Evolutionary conservation across 768 basidiomycete genomes (phyloP), one percentile per base, ranked within the genome.

Genomic region (Termitomyces sp.): DNA sequence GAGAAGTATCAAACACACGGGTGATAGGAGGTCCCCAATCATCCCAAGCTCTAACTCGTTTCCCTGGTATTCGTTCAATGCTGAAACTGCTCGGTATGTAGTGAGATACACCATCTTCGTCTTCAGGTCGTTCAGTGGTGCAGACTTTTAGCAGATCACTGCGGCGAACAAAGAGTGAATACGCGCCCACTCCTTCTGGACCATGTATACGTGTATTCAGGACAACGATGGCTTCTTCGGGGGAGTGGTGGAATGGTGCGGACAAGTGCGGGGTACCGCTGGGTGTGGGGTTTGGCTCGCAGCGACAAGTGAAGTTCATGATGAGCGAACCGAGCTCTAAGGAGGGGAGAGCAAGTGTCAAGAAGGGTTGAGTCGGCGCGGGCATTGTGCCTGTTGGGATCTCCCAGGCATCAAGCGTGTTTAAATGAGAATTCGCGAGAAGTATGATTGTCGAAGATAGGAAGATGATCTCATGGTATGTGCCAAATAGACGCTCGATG

Each of bases 331-430:
- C 38, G 18, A 1, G 16, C 3, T 23, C 25, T 22, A 52, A 22
- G 13, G 25, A 25, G 16, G 54, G 60, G 1, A 58, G 57, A 7
- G 40, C 38, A 20, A 58, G 48, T 9, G 39, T n/a, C 16, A 51
- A 27, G 31, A 56, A 43, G 25, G 56, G 56, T 32, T 29, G 27
- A 1, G 35, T 46, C 1, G 31, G 45, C 5, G 32, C 23, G 23
- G 42, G 33, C 31, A 16, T 15, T 7, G 20, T 18, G 25, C 31
- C 42, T 3, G n/a, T 15, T 0, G 61, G 51, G 23, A 64, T 25
- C 7, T 56, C 33, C 68, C 68, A 70, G 25, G 65, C 41, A 45
- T 70, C 69, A 15, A 70, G 57, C 27, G 56, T 51, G 15, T 59
- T 53, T 16, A 53, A 35, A 4, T 44, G 22, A 16, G 57, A 56